phyloP scores from a whole-genome alignment of 805 yeast genomes.

The Nakazawaea wickerhamii region DNA sequence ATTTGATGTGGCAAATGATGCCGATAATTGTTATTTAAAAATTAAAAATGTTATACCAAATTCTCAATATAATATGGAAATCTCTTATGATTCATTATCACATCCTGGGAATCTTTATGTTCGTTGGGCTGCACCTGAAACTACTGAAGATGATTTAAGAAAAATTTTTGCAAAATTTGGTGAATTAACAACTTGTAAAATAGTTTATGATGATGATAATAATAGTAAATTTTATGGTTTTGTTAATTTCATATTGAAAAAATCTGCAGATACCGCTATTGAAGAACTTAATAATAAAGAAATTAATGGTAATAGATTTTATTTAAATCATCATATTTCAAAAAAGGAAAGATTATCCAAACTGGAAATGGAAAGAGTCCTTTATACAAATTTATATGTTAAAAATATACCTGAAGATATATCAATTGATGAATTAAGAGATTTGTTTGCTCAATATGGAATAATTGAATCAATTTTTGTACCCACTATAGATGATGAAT shows the following conservation, averaged over 20 bases:
- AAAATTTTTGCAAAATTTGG: constrained; percentile 37
- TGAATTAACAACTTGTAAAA: constrained; percentile 38
- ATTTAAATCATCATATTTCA: constrained; percentile 60
- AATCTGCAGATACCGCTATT: constrained; percentile 60
- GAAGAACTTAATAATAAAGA: constrained; percentile 26
- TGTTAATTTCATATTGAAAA: constrained; percentile 52
- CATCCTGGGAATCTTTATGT: constrained; percentile 59
- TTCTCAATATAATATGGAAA: constrained; percentile 5
- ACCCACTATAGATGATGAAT: constrained; percentile 38
- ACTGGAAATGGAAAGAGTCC: constrained; percentile 38
- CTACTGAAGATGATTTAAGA: constrained; percentile 32
- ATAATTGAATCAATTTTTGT: constrained; percentile 46
- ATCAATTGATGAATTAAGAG: constrained; percentile 32
- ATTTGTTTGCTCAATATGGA: constrained; percentile 41
- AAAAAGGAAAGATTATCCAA: constrained; percentile 53
- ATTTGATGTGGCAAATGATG: constrained; percentile 5
- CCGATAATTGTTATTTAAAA: constrained; percentile 4
- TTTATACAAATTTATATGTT: constrained; percentile 50
- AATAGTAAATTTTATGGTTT: constrained; percentile 56
- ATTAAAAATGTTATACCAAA: background rate
- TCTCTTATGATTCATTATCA: constrained; percentile 28
- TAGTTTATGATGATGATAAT: constrained; percentile 42
- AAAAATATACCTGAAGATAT: constrained; percentile 40
- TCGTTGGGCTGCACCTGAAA: constrained; percentile 26
- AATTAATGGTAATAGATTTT: constrained; percentile 31